These are phyloP conservation scores for Adansonia gregorii DNA, from an alignment of 441 rosid genomes.

Conservation along the genomic window DNA sequence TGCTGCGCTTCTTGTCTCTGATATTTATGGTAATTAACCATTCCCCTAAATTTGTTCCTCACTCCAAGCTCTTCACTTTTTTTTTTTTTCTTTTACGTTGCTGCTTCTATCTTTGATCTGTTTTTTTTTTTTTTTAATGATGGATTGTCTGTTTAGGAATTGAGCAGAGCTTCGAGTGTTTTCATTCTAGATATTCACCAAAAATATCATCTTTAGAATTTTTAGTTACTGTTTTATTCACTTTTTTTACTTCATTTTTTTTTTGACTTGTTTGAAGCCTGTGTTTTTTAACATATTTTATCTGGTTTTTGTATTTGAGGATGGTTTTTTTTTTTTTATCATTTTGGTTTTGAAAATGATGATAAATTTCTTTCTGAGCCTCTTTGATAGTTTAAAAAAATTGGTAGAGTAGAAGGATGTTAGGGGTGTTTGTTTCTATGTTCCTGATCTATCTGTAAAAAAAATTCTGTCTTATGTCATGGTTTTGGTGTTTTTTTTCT, in stretches of 20 bases:
- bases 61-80: neutral
- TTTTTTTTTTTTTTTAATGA: neutral
- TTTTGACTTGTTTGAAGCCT: neutral
- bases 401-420: neutral
- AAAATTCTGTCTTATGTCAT: neutral
- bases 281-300: neutral
- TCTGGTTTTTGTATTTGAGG: neutral
- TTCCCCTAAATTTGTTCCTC: neutral
- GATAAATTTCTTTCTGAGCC: neutral
- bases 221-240: neutral
- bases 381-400: neutral
- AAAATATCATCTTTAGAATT: no score
- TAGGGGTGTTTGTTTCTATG: neutral
- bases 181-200: neutral
- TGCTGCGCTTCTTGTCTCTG: constrained; percentile 57
- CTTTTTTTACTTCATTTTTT: neutral
- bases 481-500: neutral
- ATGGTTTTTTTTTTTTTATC: neutral
- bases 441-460: neutral
- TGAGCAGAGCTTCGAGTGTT: neutral
- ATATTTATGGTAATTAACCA: constrained; percentile 49
- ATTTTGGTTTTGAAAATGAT: no score
- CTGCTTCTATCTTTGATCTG: neutral
- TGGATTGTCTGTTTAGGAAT: neutral
- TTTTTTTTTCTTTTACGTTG: neutral